Base-by-base conservation (phyloP, 1,284 basidiomycete species). In the Tilletiopsis washingtonensis region DNA sequence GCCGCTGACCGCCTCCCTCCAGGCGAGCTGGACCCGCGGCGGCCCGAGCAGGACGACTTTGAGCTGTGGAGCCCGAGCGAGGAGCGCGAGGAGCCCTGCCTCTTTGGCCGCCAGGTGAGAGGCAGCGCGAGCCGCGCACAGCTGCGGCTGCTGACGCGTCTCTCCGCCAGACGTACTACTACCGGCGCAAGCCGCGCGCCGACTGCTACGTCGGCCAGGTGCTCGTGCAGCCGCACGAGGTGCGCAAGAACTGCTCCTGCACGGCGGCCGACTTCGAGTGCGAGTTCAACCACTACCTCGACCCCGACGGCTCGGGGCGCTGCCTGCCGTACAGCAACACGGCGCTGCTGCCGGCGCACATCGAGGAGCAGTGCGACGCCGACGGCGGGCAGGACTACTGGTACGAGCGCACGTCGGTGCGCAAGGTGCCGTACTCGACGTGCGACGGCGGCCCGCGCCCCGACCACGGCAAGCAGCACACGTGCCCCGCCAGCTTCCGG, bases 11-110 rank as follows among this genome's bases (percentile, higher is more conserved):
- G n/a, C n/a, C n/a, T n/a, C n/a, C n/a, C n/a, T n/a, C n/a, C n/a
- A n/a, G n/a, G n/a, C n/a, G n/a, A n/a, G 17, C 63, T 66, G 45
- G 54, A 69, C 42, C 34, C 46, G 1, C 37, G 56, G 12, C 36
- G 54, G n/a, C 61, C 62, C 19, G 59, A 64, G 27, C 24, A 45
- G 37, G 64, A 59, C 45, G 71, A 73, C 51, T 73, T 71, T 50
- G 71, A 73, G 54, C 53, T 64, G 14, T 73, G 69, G 69, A 67
- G 63, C 34, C 71, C 71, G 5, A 64, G 59, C 41, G 66, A 71
- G 41, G 56, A 64, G 49, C 57, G 69, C 1, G 55, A 51, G 12
- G 71, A 73, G 48, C 47, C 51, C 32, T 73, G 71, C 41, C 57
- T 73, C 14, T 73, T 73, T 21, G 71, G 71, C 19, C 52, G 57